These are phyloP conservation scores for Boletellus sp. DNA, from an alignment of 768 basidiomycete species.

Conservation along the genomic window DNA sequence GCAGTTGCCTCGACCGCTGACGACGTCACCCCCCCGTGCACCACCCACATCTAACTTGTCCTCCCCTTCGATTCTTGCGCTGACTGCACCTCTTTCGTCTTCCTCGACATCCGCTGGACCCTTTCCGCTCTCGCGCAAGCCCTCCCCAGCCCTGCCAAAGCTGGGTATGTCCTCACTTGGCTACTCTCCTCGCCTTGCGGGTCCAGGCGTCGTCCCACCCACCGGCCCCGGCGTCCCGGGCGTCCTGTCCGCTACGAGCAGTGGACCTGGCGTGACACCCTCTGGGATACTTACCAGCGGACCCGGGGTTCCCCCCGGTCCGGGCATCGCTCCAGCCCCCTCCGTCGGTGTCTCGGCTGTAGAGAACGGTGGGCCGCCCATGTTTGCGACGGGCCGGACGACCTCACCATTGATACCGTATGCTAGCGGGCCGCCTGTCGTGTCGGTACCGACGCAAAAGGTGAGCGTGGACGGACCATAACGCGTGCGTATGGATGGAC, in stretches of 20 bases:
- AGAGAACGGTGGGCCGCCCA: conserved; percentile 6
- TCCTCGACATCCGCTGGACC: conserved; percentile 17
- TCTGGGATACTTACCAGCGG: conserved; percentile 29
- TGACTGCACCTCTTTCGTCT: conserved; percentile 13
- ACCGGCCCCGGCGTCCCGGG: conserved; percentile 27
- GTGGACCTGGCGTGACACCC: conserved; percentile 19
- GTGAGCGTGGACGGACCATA: conserved; percentile 20
- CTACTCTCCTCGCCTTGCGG: conserved; percentile 29
- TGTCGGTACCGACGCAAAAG: conserved; percentile 13
- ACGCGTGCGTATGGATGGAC: background rate
- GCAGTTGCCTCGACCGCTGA: conserved; percentile 21
- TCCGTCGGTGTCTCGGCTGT: conserved; percentile 4
- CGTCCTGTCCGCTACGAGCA: conserved; percentile 15
- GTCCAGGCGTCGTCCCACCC: conserved; percentile 28
- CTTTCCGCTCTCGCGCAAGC: conserved; percentile 23
- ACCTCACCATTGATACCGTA: conserved; percentile 26
- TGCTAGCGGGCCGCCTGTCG: conserved; percentile 2
- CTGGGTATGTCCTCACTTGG: conserved; percentile 24
- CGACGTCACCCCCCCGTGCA: conserved; percentile 39
- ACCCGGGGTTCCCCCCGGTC: conserved; percentile 27
- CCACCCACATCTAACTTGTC: conserved; percentile 17
- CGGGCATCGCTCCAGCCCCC: conserved; percentile 25
- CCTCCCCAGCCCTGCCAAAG: conserved; percentile 27
- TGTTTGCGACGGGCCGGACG: conserved; percentile 15
- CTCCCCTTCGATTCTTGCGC: conserved; percentile 18